Evolutionary conservation across 768 basidiomycete species (phyloP).

Genomic region (Mycena amicta): DNA sequence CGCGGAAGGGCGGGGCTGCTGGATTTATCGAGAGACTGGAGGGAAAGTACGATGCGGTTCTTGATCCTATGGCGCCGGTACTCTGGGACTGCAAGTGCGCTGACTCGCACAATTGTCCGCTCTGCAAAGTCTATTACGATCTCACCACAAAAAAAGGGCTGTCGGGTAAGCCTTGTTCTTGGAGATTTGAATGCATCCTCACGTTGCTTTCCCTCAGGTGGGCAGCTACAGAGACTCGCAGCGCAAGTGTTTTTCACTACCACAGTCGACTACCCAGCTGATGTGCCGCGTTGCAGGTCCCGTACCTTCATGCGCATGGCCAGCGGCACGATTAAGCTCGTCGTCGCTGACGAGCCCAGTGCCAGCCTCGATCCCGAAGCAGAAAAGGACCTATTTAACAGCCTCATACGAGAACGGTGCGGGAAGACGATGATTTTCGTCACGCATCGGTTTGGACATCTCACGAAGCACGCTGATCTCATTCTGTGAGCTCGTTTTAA

Average conservation of each 20-base stretch:
- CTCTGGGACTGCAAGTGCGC: conserved; percentile 9
- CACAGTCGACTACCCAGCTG: background rate
- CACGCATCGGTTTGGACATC: conserved; percentile 56
- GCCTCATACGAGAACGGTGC: conserved; percentile 1
- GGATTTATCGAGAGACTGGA: conserved; percentile 15
- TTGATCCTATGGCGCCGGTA: conserved; percentile 10
- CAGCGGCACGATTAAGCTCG: conserved; percentile 16
- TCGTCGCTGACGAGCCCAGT: conserved; percentile 23
- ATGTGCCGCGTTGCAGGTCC: no score
- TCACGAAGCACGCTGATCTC: conserved; percentile 52
- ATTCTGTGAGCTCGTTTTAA: conserved; percentile 48
- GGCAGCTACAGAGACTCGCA: conserved; percentile 21
- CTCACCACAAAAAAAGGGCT: conserved; percentile 3
- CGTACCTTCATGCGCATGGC: conserved; percentile 23
- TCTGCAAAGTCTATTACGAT: background rate
- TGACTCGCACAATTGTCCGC: conserved; percentile 9
- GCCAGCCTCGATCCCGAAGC: conserved; percentile 21
- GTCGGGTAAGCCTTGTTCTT: conserved; percentile 6
- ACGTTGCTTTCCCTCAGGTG: conserved; percentile 8
- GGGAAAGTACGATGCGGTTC: conserved; percentile 8
- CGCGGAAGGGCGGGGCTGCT: conserved; percentile 17
- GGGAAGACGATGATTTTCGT: conserved; percentile 44
- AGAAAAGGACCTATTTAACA: conserved; percentile 21
- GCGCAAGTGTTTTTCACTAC: conserved; percentile 11
- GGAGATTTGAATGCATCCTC: no score